Conservation (phyloP, 2,329 filamentous ascomycete species). For the Phyllosticta ampelicida region DNA sequence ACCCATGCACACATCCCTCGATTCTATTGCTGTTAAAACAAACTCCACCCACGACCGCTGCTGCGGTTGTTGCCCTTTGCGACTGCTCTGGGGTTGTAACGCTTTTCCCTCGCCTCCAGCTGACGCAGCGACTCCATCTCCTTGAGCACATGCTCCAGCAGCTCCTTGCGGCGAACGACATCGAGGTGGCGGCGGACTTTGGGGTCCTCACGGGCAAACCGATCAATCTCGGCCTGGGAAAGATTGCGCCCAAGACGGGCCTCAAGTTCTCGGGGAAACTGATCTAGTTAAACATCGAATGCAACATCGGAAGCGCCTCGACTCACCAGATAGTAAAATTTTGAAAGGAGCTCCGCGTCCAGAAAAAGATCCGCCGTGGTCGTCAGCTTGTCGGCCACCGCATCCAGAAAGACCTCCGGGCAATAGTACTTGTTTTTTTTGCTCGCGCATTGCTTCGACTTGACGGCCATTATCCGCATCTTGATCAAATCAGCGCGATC, state of each 20-base stretch:
- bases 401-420: constrained; percentile 94
- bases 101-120: constrained; percentile 64
- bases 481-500: constrained; percentile 84
- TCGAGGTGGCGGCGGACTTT: constrained; percentile 84
- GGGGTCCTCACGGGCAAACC: constrained; percentile 85
- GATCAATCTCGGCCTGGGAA: constrained; percentile 68
- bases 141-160: constrained; percentile 82
- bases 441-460: constrained; percentile 77
- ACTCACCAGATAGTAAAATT: constrained; percentile 79
- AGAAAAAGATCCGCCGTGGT: constrained; percentile 93
- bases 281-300: constrained; percentile 7
- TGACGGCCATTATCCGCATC: constrained; percentile 78
- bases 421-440: constrained; percentile 92
- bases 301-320: neutral
- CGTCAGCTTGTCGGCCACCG: constrained; percentile 88
- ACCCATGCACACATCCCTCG: constrained; percentile 4
- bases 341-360: constrained; percentile 89
- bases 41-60: constrained; percentile 23
- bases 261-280: constrained; percentile 86
- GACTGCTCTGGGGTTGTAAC: constrained; percentile 22
- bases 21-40: constrained; percentile 19
- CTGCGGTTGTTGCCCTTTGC: constrained; percentile 17
- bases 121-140: constrained; percentile 91
- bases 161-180: constrained; percentile 81
- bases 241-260: constrained; percentile 72